Evolutionary conservation across 176 grass and related monocot genomes (phyloP).

Genomic region (Ampelocalamus luodianensis): DNA sequence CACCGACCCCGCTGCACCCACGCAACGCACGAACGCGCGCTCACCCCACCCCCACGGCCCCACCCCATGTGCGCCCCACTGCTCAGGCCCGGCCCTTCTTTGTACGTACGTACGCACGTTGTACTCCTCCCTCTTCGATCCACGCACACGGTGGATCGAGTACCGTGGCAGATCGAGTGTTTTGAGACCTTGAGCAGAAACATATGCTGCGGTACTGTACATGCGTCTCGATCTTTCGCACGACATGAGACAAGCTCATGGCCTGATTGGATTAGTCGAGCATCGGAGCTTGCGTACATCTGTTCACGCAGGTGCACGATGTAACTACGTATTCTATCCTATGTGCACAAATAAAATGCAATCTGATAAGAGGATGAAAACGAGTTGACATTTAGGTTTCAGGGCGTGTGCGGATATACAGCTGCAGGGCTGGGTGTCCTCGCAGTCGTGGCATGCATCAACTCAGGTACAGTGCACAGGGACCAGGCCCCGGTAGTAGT

Average conservation of each 20-base stretch:
- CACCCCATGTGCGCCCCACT: background rate
- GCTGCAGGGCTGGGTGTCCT: too few species aligned
- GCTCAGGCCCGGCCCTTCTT: background rate
- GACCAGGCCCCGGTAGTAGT: background rate
- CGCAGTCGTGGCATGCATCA: constrained; percentile 10
- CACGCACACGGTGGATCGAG: background rate
- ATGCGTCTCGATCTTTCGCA: background rate
- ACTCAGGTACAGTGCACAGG: background rate
- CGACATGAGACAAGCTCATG: background rate
- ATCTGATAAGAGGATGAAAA: too few species aligned
- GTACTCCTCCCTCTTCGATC: background rate
- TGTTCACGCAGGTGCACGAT: too few species aligned
- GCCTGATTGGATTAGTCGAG: too few species aligned
- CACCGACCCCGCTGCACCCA: background rate
- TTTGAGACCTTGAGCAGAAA: background rate
- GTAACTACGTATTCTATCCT: too few species aligned
- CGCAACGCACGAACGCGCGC: background rate
- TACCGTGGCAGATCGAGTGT: background rate
- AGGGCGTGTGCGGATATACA: too few species aligned
- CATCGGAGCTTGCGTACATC: too few species aligned
- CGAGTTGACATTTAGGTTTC: too few species aligned
- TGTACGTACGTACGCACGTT: background rate
- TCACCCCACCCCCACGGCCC: too few species aligned
- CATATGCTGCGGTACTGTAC: too few species aligned
- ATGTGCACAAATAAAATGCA: too few species aligned